phyloP scores from a whole-genome alignment of 176 grass and related monocot genomes.

The Urochloa ruziziensis region DNA sequence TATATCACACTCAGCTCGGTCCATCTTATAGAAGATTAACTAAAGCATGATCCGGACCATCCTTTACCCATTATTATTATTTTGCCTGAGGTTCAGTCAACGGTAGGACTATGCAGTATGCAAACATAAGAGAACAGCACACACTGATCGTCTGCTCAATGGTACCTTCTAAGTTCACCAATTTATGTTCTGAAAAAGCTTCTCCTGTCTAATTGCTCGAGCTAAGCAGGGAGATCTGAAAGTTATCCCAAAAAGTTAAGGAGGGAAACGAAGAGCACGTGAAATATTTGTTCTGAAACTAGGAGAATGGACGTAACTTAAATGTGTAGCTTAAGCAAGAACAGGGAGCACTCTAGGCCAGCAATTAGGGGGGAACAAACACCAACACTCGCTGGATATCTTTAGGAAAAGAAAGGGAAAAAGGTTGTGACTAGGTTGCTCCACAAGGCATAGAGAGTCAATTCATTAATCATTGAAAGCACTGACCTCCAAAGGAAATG shows the following conservation, averaged over 20 bases:
- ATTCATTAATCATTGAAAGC: constrained; percentile 50
- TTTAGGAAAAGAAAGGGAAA: constrained; percentile 32
- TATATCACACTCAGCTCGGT: neutral
- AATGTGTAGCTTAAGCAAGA: constrained; percentile 22
- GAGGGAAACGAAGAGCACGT: neutral
- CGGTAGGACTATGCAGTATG: no score
- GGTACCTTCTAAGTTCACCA: neutral
- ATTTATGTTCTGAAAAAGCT: neutral
- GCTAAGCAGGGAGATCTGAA: neutral
- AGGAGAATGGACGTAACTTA: neutral
- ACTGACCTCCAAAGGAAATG: constrained; percentile 17
- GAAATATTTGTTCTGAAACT: neutral
- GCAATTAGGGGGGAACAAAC: constrained; percentile 20
- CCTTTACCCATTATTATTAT: neutral
- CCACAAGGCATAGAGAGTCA: constrained; percentile 40
- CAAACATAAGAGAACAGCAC: neutral
- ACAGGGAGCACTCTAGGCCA: neutral
- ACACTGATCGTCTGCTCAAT: neutral
- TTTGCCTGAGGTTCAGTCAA: no score
- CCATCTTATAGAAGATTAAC: neutral
- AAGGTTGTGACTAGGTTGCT: constrained; percentile 40
- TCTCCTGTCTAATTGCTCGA: neutral
- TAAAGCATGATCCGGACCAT: neutral
- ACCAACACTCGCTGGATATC: constrained; percentile 10
- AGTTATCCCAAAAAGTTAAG: neutral